Base-by-base conservation (phyloP, 2,329 filamentous ascomycete genomes). In the Fusarium sp. region DNA sequence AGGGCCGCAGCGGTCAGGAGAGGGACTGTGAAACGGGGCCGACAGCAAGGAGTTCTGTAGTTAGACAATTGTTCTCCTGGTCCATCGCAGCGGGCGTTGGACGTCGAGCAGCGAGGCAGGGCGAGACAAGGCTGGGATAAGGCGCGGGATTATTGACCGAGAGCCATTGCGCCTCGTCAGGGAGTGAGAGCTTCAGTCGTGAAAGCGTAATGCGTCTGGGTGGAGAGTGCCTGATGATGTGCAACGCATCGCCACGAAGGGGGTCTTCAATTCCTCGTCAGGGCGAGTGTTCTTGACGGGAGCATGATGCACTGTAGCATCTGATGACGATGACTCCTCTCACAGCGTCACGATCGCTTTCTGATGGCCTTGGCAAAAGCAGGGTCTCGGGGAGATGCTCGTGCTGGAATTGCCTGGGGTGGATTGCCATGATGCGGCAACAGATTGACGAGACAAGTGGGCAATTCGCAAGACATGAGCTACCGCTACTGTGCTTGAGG, bases 341-440 rank as follows among this genome's bases (percentile, higher is more conserved):
- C 60, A 63, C 56, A 70, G 39, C 48, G 66, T 70, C 72, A 68
- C 60, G 72, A 75, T 75, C 66, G 69, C 63, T 75, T 62, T 74
- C 41, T 74, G 73, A 70, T 54, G 73, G 73, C 71, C 73, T 75
- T 75, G 73, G 73, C 69, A 71, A 73, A 74, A 56, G 73, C 73
- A 76, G 33, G 72, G 70, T 74, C 67, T 71, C 61, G 70, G 73
- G 24, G 64, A 76, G 64, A 64, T 56, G 39, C 48, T 64, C 41
- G 50, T 35, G 71, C 64, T 74, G 72, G 72, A 75, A 75, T 75
- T 73, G 65, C 43, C 48, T 67, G 71, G 56, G 48, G 57, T 45
- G 14, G 39, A 68, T 22, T 60, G 39, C 48, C 16, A 60, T 58
- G 33, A 64, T 31, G 54, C 22, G 24, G 39, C 22, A 29, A 27